Evolutionary conservation across 2,329 filamentous ascomycete genomes (phyloP).

Genomic region (Myotisia sp.): DNA sequence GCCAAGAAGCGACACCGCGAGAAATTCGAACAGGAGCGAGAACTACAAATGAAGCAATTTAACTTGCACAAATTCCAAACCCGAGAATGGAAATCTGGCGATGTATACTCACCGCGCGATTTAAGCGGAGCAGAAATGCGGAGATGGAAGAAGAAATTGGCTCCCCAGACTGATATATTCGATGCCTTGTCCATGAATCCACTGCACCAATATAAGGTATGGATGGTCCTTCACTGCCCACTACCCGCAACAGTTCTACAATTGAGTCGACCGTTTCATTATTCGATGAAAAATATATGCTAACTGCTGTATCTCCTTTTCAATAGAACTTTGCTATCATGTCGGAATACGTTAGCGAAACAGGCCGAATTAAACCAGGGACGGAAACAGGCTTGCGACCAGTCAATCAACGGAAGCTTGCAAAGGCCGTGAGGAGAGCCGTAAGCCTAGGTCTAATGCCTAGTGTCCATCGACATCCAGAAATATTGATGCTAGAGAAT

Average conservation of each 20-base stretch:
- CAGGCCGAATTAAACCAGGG: slow-evolving; percentile 72
- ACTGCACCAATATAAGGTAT: slow-evolving; percentile 72
- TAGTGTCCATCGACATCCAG: slow-evolving; percentile 76
- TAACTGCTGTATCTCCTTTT: not conserved
- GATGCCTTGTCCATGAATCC: slow-evolving; percentile 70
- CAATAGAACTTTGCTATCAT: slow-evolving; percentile 79
- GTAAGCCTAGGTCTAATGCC: slow-evolving; percentile 87
- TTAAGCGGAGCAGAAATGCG: slow-evolving; percentile 60
- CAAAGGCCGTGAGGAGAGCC: slow-evolving; percentile 78
- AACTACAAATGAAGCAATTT: slow-evolving; percentile 22
- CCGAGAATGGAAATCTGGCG: slow-evolving; percentile 60
- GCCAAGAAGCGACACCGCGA: not conserved
- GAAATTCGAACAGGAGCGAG: slow-evolving; percentile 22
- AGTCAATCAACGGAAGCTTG: slow-evolving; percentile 82
- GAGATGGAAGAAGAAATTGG: slow-evolving; percentile 56
- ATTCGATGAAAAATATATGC: not conserved
- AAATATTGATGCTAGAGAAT: slow-evolving; percentile 41
- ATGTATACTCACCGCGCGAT: slow-evolving; percentile 85
- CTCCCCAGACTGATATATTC: slow-evolving; percentile 54
- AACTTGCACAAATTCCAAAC: slow-evolving; percentile 33
- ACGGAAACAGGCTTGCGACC: slow-evolving; percentile 64
- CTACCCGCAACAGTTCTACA: slow-evolving; percentile 5
- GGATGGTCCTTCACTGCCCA: slow-evolving; percentile 15
- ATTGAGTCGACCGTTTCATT: slow-evolving; percentile 4
- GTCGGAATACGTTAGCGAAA: slow-evolving; percentile 70